Evolutionary conservation across 2,329 filamentous ascomycete species (phyloP).

Genomic region (Macrophomina pseudophaseolina): DNA sequence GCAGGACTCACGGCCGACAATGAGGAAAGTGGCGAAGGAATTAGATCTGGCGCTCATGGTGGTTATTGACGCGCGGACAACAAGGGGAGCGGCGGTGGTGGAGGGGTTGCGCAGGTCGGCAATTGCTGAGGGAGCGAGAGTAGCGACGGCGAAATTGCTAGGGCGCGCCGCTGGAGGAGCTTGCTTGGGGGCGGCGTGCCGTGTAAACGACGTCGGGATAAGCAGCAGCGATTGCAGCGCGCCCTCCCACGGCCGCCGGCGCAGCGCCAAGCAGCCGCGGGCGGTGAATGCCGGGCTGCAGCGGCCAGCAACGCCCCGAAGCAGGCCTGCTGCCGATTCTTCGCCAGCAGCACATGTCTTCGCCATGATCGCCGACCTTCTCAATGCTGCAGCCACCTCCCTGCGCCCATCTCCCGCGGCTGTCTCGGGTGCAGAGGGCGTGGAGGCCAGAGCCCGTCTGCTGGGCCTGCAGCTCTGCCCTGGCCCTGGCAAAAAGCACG

Average conservation of each 20-base stretch:
- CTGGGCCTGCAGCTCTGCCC: background rate
- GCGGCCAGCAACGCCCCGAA: background rate
- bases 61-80: slow-evolving; percentile 1
- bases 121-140: background rate
- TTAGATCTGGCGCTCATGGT: slow-evolving; percentile 34
- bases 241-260: background rate
- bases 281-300: slow-evolving; percentile 1
- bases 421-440: background rate
- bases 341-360: background rate
- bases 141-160: slow-evolving; percentile 1
- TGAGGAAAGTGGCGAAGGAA: slow-evolving; percentile 95
- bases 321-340: background rate
- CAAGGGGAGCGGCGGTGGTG: background rate
- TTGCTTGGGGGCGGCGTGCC: background rate
- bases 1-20: slow-evolving; percentile 80
- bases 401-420: slow-evolving; percentile 20
- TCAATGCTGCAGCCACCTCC: background rate
- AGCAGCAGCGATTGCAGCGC: slow-evolving; percentile 8
- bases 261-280: background rate
- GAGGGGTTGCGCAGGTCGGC: slow-evolving; percentile 1
- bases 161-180: slow-evolving; percentile 1
- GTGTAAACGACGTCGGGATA: slow-evolving; percentile 21
- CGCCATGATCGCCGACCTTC: background rate
- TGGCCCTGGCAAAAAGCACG: background rate
- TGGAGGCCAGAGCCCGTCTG: background rate